Evolutionary conservation across 2,329 filamentous ascomycete genomes (phyloP), one percentile per base, ranked within the genome.

Genomic region (Hypoxylon sp.): DNA sequence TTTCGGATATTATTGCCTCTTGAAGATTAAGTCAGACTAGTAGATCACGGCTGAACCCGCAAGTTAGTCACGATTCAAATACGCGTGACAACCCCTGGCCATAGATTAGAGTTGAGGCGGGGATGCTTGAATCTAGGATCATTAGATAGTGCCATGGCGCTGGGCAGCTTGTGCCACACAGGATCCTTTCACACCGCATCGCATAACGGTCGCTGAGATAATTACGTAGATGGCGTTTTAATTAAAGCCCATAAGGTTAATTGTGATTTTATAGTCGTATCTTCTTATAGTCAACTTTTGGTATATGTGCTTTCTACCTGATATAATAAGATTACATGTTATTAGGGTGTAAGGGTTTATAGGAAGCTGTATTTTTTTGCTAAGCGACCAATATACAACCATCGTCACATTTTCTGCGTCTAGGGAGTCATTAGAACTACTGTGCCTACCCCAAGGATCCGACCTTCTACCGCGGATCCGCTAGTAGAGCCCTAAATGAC

Each of bases 51-150:
- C 24, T 29, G 13, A 17, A 31, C 22, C 24, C n/a, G 29, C 8
- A 31, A 31, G 29, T 31, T 31, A 51, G 26, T n/a, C 10, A 35
- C 48, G 8, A 31, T 31, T 6, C 5, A 6, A 31, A 31, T 31
- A 31, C 19, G 19, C 19, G 19, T 22, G 19, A 31, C 29, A 6
- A 31, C 29, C 29, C 29, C 29, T 31, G 29, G 29, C 37, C 37
- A 42, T 42, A n/a, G 6, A 42, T 42, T n/a, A 42, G 37, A 42
- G 37, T 17, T 42, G 37, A 42, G 37, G 31, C 50, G 17, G 33
- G 19, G 51, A 54, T 24, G 31, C 50, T 5, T 37, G 31, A 22
- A 22, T 17, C 29, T 6, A 29, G 50, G 50, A 24, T 37, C 14
- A 31, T 33, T 13, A 19, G 22, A 13, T 13, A 24, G 17, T 22